Evolutionary conservation across 2,329 filamentous ascomycete species (phyloP), one percentile per base, ranked within the genome.

Genomic region (Talaromyces sp.): DNA sequence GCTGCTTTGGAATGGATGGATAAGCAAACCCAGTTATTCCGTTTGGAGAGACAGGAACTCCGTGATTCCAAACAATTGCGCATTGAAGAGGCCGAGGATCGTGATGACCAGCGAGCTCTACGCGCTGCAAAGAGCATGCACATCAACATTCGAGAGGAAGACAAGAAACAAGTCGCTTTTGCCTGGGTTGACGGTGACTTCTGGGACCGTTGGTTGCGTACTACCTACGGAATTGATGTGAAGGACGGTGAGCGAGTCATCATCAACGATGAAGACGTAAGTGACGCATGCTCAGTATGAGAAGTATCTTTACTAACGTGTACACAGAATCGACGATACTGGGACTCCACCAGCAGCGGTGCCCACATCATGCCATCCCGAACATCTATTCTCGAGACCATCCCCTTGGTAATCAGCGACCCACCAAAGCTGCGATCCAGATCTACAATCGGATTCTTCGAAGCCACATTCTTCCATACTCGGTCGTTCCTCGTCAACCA

Each of bases 1-100:
- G 95, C 95, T 1, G 95, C 95, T 9, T 85, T 93, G 67, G 95
- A 98, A 77, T 99, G 95, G 93, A 97, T 98, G 86, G 94, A 98
- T 77, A 95, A 96, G 80, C 92, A 97, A 78, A 90, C 92, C 19
- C 89, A 94, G 70, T 85, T 92, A 45, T 97, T 97, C 83, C 92
- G 97, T 76, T 87, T 96, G 16, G 94, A 98, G 79, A 85, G 94
- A 65, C 92, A 97, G 80, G 95, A 97, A 77, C 84, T 97, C 58
- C 89, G 95, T 61, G 93, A 98, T 77, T 89, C 93, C 5, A 99
- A 99, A 82, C 93, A 98, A 76, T 83, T 97, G 68, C 88, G 94
- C 57, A 95, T 99, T 63, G 95, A 99, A 76, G 95, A 99, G 78
- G 96, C 95, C 4, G 90, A 97, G 75, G 94, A 97, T 76, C 90